These are phyloP conservation scores for Phytophthora tentaculata DNA, from an alignment of 352 stramenopile species.

Conservation along the genomic window DNA sequence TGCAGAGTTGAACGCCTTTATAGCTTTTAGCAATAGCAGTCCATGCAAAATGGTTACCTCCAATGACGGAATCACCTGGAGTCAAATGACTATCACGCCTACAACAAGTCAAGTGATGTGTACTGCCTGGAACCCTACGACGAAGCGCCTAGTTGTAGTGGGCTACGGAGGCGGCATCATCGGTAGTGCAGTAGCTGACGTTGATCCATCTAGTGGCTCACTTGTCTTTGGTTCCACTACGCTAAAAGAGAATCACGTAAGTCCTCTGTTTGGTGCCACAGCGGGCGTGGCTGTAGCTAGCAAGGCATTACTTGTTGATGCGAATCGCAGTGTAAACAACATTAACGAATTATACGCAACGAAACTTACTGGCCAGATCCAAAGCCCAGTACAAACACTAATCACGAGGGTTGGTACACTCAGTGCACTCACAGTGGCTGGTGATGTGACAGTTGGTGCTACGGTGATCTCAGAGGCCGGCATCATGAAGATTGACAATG, in stretches of 20 bases:
- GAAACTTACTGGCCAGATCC: background rate
- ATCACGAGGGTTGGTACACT: background rate
- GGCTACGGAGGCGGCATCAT: background rate
- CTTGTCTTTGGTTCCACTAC: background rate
- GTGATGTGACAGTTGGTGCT: background rate
- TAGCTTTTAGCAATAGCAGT: background rate
- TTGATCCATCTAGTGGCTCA: background rate
- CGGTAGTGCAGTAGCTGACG: background rate
- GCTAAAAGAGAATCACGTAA: background rate
- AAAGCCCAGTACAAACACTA: background rate
- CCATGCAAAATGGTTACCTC: background rate
- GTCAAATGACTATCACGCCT: background rate
- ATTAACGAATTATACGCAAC: background rate
- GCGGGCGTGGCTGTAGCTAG: background rate
- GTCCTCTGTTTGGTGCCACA: background rate
- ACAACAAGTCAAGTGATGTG: background rate
- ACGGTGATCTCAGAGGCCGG: background rate
- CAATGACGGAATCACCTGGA: background rate
- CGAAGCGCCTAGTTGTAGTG: background rate
- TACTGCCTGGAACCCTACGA: background rate
- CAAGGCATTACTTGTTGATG: background rate
- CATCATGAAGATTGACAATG: slow-evolving; percentile 1
- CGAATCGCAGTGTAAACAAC: background rate
- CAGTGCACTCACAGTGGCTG: background rate
- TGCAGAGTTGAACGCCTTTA: background rate